These are phyloP conservation scores for Metschnikowia gelsemii DNA, from an alignment of 805 yeast species.

Conservation along the genomic window DNA sequence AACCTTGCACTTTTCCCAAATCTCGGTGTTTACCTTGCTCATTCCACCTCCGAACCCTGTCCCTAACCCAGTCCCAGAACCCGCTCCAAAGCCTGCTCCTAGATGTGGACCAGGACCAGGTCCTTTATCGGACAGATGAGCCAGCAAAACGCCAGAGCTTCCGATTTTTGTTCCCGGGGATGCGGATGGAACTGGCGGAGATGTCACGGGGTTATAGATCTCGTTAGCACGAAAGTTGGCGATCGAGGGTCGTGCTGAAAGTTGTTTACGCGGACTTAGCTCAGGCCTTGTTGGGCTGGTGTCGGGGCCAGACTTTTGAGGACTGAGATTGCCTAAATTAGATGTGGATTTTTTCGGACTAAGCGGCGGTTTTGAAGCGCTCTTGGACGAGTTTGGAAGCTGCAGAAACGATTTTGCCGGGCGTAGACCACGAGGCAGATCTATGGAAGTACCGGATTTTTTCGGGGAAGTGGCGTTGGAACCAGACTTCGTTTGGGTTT, in stretches of 20 bases:
- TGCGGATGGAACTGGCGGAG: slow-evolving; percentile 15
- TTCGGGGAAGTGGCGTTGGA: slow-evolving; percentile 10
- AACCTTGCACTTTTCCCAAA: slow-evolving; percentile 30
- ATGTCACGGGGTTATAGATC: slow-evolving; percentile 26
- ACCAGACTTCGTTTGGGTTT: too few species aligned
- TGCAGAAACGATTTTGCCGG: slow-evolving; percentile 8
- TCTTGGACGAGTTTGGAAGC: slow-evolving; percentile 4
- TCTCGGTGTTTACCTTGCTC: slow-evolving; percentile 16
- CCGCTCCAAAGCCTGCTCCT: too few species aligned
- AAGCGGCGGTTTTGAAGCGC: slow-evolving; percentile 4
- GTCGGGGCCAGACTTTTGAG: not conserved
- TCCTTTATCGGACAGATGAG: slow-evolving; percentile 8
- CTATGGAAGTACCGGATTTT: not conserved
- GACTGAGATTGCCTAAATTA: slow-evolving; percentile 1
- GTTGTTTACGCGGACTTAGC: slow-evolving; percentile 8
- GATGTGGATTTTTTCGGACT: slow-evolving; percentile 9
- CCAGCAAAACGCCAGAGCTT: slow-evolving; percentile 6
- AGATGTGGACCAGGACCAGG: too few species aligned
- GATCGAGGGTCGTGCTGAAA: slow-evolving; percentile 25
- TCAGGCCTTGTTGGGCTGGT: not conserved
- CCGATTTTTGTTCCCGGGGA: not conserved
- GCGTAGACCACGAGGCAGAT: slow-evolving; percentile 5
- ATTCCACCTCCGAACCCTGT: too few species aligned
- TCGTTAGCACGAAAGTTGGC: slow-evolving; percentile 24
- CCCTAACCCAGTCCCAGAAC: too few species aligned